Base-by-base conservation (phyloP, 768 basidiomycete species). In the Rhizopogon vinicolor region DNA sequence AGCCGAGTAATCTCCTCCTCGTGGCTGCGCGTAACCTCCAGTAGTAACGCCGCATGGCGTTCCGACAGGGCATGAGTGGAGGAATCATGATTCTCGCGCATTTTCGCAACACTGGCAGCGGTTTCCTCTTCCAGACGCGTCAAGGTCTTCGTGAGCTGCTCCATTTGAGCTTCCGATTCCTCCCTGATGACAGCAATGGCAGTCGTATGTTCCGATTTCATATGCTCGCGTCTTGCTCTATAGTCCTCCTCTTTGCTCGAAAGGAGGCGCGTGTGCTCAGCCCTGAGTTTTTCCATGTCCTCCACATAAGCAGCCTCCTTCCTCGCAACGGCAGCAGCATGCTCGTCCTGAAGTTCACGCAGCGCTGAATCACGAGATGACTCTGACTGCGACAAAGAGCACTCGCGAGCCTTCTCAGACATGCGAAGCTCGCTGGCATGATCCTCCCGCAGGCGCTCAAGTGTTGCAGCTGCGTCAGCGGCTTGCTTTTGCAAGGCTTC, bases 401-500 rank as follows among this genome's bases (percentile, higher is more conserved):
- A 90, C 59, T 91, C 82, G 22, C 82, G 82, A 25, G 87, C 76
- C 56, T 91, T 86, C 68, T 94, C 89, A 1, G 80, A 75, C 77
- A 89, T 82, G 46, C 86, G 81, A 37, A 93, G 71, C 62, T 85
- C 85, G 35, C 80, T 81, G 35, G 82, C 81, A 65, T 94, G 92
- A 61, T 93, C 90, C 61, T 87, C 85, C 53, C 81, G 82, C 59
- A 92, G 70, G 44, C 89, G 80, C 52, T 87, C 84, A n/a, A 93
- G 73, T 10, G 75, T 76, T 5, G 81, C 82, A 40, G 82, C 74
- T 18, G 79, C 73, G 54, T 92, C 86, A 5, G 76, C 76, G 1
- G 81, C 75, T 54, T 86, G 80, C 61, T 76, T 81, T 58, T 81
- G 81, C 55, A 93, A 73, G 25, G 81, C 76, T 58, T 84, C 81